Base-by-base conservation (phyloP, 352 stramenopile genomes). In the Phytopythium delawarense region DNA sequence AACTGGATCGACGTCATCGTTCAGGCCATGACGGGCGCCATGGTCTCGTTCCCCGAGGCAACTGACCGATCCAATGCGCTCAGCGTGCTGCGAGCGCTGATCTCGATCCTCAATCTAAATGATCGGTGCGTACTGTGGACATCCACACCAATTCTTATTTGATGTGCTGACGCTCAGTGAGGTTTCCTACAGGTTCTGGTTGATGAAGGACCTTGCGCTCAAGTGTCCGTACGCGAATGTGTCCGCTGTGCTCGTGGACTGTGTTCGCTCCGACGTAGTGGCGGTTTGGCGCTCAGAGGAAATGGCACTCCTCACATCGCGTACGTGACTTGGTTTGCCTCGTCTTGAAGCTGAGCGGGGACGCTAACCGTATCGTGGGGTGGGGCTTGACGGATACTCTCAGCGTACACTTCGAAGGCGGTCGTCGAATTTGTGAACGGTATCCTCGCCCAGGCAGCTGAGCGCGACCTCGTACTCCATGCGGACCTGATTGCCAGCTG, bases 181-280 rank as follows among this genome's bases (percentile, higher is more conserved):
- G 32, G 13, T 0, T 5, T 20, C n/a, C 4, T 6, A 21, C 45
- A 89, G 83, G 11, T 89, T 92, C 57, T 71, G 49, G 52, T 32
- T 91, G 39, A 61, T 91, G 15, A 62, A 53, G n/a, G 50, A 46
- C 18, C 44, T 93, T 16, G 57, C 71, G 4, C 56, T 82, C 16
- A 73, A 78, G 39, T 94, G 84, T 46, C 84, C 82, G 3, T 94
- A 92, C 58, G 82, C 74, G 11, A 94, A 94, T 21, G 79, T 91
- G 15, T 62, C 67, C 12, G 84, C 84, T 7, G 71, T 88, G 20
- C 52, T 94, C 18, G 57, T 94, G 8, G 84, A 94, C 70, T 73
- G 72, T 57, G 57, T 89, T 35, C 78, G 84, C 60, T 60, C 54
- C 8, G 79, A 86, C 46, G 67, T 67, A 21, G 76, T 89, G 13